These are phyloP conservation scores for Lophiotrema nucula DNA, from an alignment of 495 filamentous ascomycete species.

Conservation along the genomic window DNA sequence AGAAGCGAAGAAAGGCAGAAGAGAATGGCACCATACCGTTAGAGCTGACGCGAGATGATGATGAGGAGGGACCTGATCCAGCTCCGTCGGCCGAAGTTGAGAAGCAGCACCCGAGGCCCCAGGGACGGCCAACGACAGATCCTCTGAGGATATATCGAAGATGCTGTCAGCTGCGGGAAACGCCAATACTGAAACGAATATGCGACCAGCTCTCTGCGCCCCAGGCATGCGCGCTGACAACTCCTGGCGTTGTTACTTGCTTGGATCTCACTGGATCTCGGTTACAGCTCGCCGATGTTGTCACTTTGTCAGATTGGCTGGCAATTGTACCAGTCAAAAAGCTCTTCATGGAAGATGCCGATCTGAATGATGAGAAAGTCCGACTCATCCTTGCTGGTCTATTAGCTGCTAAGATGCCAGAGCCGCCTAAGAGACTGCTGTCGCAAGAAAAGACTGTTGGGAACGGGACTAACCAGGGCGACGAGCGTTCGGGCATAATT, in stretches of 20 bases:
- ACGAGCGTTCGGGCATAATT: slow-evolving; percentile 64
- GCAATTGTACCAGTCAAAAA: slow-evolving; percentile 89
- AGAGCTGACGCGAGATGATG: slow-evolving; percentile 63
- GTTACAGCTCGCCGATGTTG: slow-evolving; percentile 75
- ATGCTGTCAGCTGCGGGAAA: slow-evolving; percentile 91
- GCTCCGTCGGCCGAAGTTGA: slow-evolving; percentile 5
- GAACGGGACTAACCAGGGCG: slow-evolving; percentile 47
- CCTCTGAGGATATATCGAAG: slow-evolving; percentile 89
- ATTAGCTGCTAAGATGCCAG: slow-evolving; percentile 66
- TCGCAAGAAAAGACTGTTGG: slow-evolving; percentile 42
- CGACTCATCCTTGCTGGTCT: slow-evolving; percentile 83
- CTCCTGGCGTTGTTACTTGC: slow-evolving; percentile 70
- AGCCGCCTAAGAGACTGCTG: slow-evolving; percentile 14
- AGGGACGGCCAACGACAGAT: slow-evolving; percentile 79
- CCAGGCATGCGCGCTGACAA: slow-evolving; percentile 56
- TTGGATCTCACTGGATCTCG: slow-evolving; percentile 82
- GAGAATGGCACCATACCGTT: slow-evolving; percentile 79
- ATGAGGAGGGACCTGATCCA: background rate
- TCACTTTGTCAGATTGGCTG: slow-evolving; percentile 88
- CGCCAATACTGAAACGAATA: slow-evolving; percentile 81
- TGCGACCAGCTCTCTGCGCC: slow-evolving; percentile 79
- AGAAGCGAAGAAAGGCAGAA: slow-evolving; percentile 72
- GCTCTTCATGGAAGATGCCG: slow-evolving; percentile 80
- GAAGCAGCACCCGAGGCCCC: slow-evolving; percentile 54
- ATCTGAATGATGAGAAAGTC: slow-evolving; percentile 79